A percentile compares a stretch with the other conserved stretches of the same genome.
These are phyloP conservation scores for Sphaceloma murrayae DNA, from an alignment of 2,329 filamentous ascomycete species.

Conservation along the genomic window DNA sequence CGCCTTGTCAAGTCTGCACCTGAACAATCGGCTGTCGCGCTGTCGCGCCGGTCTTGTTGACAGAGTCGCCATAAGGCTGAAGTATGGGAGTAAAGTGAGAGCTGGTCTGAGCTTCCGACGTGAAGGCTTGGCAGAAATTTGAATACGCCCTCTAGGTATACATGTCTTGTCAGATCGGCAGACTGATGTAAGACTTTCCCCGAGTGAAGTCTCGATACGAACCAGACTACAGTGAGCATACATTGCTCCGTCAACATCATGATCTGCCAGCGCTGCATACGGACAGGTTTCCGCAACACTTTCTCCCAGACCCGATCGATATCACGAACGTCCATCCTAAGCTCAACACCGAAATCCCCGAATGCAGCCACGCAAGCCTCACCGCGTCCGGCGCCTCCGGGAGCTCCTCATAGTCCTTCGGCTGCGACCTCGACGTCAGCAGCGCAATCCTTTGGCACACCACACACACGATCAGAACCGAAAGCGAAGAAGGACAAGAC, in stretches of 20 bases:
- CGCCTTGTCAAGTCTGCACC: no score
- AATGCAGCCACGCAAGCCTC: constrained; percentile 24
- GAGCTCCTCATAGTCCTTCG: constrained; percentile 21
- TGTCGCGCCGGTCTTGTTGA: no score
- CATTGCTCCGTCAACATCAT: constrained; percentile 28
- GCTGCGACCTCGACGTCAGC: constrained; percentile 37
- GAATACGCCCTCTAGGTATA: not conserved
- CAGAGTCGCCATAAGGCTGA: not conserved
- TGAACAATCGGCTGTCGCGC: no score
- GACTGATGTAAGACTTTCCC: no score
- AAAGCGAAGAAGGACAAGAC: constrained; percentile 25
- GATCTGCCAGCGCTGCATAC: constrained; percentile 34
- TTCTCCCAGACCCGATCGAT: not conserved
- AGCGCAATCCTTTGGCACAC: constrained; percentile 39
- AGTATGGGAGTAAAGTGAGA: not conserved
- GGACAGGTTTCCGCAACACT: constrained; percentile 25
- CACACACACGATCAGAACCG: constrained; percentile 27
- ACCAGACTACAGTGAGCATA: no score
- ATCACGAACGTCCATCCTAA: constrained; percentile 16
- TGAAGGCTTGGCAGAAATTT: constrained; percentile 15
- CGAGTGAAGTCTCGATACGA: no score
- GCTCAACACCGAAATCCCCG: constrained; percentile 23
- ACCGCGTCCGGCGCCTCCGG: constrained; percentile 22
- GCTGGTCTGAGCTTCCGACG: constrained; percentile 20
- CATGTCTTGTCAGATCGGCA: no score